Conservation (phyloP, 140 eudicot genomes). For the Flaveria floridana region DNA sequence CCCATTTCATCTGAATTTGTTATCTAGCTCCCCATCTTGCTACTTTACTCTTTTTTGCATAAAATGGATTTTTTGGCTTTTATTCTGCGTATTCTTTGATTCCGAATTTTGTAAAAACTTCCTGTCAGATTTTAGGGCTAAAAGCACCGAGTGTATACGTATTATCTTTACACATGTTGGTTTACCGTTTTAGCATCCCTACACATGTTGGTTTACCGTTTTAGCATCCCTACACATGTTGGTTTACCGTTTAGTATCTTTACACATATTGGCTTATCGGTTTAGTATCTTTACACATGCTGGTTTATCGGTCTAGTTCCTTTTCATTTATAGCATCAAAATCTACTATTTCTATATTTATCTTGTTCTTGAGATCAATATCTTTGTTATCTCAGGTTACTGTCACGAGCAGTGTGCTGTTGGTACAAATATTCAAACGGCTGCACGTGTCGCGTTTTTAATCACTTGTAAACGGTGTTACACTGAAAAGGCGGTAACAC, state of each 20-base stretch:
- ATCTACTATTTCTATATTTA: not conserved
- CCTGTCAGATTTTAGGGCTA: not conserved
- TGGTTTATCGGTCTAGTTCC: not conserved
- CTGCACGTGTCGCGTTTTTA: slow-evolving; percentile 41
- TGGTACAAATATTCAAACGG: slow-evolving; percentile 42
- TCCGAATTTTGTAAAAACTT: not conserved
- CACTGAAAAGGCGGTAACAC: slow-evolving; percentile 27
- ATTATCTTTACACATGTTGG: not conserved
- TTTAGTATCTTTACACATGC: not conserved
- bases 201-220: not conserved
- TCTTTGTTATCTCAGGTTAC: slow-evolving; percentile 48
- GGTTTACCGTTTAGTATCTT: not conserved
- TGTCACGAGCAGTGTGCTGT: slow-evolving; percentile 72
- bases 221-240: not conserved
- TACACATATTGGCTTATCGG: not conserved
- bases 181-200: not conserved
- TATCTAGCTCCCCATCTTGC: not conserved
- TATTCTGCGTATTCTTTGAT: not conserved
- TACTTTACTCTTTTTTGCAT: not conserved
- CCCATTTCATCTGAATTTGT: not conserved
- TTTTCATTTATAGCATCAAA: not conserved
- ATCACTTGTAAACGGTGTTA: slow-evolving; percentile 66
- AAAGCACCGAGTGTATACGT: not conserved
- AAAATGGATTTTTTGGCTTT: not conserved
- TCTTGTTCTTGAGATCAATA: slow-evolving; percentile 6